phyloP scores from a whole-genome alignment of 345 rosid species.

The Erodium maritimum region DNA sequence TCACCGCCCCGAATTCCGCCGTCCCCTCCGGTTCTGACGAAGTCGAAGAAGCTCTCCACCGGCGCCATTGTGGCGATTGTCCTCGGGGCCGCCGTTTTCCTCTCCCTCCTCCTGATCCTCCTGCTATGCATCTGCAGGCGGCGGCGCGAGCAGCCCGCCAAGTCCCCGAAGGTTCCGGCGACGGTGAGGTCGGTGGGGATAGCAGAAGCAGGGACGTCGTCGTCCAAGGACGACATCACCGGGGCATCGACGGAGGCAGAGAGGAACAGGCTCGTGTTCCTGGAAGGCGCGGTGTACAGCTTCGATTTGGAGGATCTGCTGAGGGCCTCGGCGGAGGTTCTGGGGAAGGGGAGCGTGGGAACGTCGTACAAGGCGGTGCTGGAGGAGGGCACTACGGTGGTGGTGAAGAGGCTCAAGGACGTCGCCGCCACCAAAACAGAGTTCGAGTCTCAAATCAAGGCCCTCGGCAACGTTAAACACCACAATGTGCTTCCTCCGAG shows the following conservation, averaged over 20 bases:
- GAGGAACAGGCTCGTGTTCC: slow-evolving; percentile 73
- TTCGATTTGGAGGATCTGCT: slow-evolving; percentile 92
- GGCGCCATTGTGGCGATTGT: slow-evolving; percentile 8
- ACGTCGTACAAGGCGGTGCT: slow-evolving; percentile 69
- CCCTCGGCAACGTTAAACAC: slow-evolving; percentile 62
- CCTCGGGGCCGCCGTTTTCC: slow-evolving; percentile 9
- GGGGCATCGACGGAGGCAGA: slow-evolving; percentile 34
- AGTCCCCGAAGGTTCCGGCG: slow-evolving; percentile 11
- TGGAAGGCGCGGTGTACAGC: slow-evolving; percentile 70
- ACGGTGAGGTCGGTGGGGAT: slow-evolving; percentile 17
- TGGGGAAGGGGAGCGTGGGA: slow-evolving; percentile 91
- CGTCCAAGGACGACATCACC: slow-evolving; percentile 69
- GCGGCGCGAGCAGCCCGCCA: slow-evolving; percentile 11
- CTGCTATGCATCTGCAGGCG: slow-evolving; percentile 14
- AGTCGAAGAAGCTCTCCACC: slow-evolving; percentile 19
- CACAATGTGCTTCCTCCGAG: slow-evolving; percentile 66
- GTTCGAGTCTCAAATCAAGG: slow-evolving; percentile 85
- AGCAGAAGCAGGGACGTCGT: slow-evolving; percentile 46
- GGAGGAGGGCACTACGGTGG: slow-evolving; percentile 63
- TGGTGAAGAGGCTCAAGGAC: slow-evolving; percentile 76
- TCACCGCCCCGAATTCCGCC: not conserved
- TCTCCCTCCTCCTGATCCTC: slow-evolving; percentile 15
- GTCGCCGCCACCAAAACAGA: slow-evolving; percentile 65
- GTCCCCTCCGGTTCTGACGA: not conserved
- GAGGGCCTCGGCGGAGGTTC: slow-evolving; percentile 92